Evolutionary conservation across 495 filamentous ascomycete species (phyloP).

Genomic region (Tuber melanosporum): DNA sequence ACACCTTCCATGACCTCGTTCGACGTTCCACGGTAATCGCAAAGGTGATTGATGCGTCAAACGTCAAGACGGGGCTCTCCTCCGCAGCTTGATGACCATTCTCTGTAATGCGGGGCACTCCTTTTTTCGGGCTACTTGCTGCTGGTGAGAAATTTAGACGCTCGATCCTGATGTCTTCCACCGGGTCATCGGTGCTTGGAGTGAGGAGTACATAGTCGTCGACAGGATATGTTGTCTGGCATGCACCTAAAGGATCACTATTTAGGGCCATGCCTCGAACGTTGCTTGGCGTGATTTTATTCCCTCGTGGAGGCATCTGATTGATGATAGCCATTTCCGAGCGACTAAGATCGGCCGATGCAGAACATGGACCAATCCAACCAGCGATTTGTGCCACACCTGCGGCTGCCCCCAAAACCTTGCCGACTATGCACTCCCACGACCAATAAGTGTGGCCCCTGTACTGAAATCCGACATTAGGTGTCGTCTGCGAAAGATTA

Average conservation of each 20-base stretch:
- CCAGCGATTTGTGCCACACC: slow-evolving; percentile 62
- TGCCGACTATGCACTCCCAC: slow-evolving; percentile 60
- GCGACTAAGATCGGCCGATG: slow-evolving; percentile 54
- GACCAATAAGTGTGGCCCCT: slow-evolving; percentile 65
- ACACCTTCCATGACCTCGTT: slow-evolving; percentile 54
- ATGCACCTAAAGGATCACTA: slow-evolving; percentile 59
- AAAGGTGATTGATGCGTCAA: slow-evolving; percentile 61
- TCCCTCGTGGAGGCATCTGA: slow-evolving; percentile 47
- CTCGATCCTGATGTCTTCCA: slow-evolving; percentile 61
- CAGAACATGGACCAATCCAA: slow-evolving; percentile 64
- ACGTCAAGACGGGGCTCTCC: slow-evolving; percentile 44
- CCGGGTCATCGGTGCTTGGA: slow-evolving; percentile 49
- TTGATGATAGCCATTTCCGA: slow-evolving; percentile 59
- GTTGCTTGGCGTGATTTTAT: slow-evolving; percentile 50
- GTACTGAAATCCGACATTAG: slow-evolving; percentile 65
- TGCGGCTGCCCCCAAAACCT: slow-evolving; percentile 65
- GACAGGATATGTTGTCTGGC: slow-evolving; percentile 53
- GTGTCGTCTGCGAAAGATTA: slow-evolving; percentile 55
- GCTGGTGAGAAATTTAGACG: slow-evolving; percentile 50
- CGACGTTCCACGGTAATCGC: slow-evolving; percentile 54
- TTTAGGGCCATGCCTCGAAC: slow-evolving; percentile 54
- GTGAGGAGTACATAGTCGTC: slow-evolving; percentile 54
- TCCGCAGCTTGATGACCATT: slow-evolving; percentile 40
- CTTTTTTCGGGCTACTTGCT: slow-evolving; percentile 24
- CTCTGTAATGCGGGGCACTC: slow-evolving; percentile 28